Conservation (phyloP, 768 basidiomycete genomes). For the Suillus paluster region DNA sequence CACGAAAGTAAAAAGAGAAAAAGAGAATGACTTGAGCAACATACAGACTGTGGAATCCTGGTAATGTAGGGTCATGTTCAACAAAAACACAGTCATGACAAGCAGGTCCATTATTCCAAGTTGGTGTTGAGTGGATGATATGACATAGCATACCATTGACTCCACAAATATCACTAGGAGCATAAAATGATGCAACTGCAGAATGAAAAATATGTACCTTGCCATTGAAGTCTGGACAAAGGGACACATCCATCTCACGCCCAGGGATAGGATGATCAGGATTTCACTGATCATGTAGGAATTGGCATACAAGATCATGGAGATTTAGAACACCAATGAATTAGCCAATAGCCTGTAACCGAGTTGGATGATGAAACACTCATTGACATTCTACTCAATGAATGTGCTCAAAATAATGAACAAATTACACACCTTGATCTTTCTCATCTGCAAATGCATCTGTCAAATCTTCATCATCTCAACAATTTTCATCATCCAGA, state of each 20-base stretch:
- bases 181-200: slow-evolving; percentile 34
- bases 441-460: slow-evolving; percentile 4
- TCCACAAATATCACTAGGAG: slow-evolving; percentile 42
- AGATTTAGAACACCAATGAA: slow-evolving; percentile 11
- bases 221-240: slow-evolving; percentile 20
- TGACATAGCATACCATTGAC: slow-evolving; percentile 34
- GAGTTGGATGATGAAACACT: neutral
- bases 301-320: slow-evolving; percentile 17
- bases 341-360: neutral
- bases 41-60: slow-evolving; percentile 28
- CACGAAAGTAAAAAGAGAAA: slow-evolving; percentile 25
- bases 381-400: neutral
- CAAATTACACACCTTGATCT: neutral
- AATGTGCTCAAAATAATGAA: neutral
- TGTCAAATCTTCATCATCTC: slow-evolving; percentile 2
- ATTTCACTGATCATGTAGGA: slow-evolving; percentile 18
- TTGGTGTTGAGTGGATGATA: slow-evolving; percentile 29
- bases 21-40: slow-evolving; percentile 30
- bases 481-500: neutral
- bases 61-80: slow-evolving; percentile 14
- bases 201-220: slow-evolving; percentile 31
- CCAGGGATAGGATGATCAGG: slow-evolving; percentile 11
- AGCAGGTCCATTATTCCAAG: slow-evolving; percentile 30
- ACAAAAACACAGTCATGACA: slow-evolving; percentile 36
- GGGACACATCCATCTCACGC: slow-evolving; percentile 12